Percentiles rank a stretch among this genome's conserved stretches.
Evolutionary conservation across 768 basidiomycete genomes (phyloP).

Genomic region (Rhizopogon roseolus): DNA sequence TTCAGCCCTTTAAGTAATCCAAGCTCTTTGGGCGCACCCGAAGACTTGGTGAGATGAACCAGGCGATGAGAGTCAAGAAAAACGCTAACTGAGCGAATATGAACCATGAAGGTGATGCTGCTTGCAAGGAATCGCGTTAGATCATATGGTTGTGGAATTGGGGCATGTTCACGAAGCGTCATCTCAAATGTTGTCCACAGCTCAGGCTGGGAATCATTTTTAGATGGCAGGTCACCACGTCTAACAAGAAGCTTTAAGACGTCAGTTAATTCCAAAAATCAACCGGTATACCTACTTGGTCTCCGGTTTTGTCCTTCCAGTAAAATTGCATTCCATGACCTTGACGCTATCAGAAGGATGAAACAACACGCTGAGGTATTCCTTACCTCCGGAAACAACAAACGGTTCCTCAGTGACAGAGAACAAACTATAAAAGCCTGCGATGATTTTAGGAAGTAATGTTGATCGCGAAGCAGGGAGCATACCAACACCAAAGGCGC

Average conservation of each 20-base stretch:
- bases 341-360: slow-evolving; percentile 23
- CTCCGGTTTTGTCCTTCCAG: slow-evolving; percentile 84
- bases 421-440: slow-evolving; percentile 76
- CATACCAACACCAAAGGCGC: slow-evolving; percentile 87
- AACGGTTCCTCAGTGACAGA: slow-evolving; percentile 82
- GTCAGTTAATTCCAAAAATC: neutral
- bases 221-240: slow-evolving; percentile 56
- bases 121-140: slow-evolving; percentile 87
- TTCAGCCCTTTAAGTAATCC: slow-evolving; percentile 54
- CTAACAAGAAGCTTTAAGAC: slow-evolving; percentile 68
- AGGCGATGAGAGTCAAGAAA: slow-evolving; percentile 79
- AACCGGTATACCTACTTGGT: slow-evolving; percentile 50
- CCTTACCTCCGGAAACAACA: slow-evolving; percentile 70
- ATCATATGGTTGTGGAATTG: slow-evolving; percentile 82
- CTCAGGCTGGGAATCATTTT: slow-evolving; percentile 26
- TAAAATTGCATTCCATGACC: slow-evolving; percentile 95
- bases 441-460: neutral
- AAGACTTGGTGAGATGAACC: slow-evolving; percentile 58
- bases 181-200: slow-evolving; percentile 90
- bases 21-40: slow-evolving; percentile 46
- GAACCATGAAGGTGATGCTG: slow-evolving; percentile 89
- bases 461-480: neutral
- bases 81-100: slow-evolving; percentile 71
- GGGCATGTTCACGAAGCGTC: slow-evolving; percentile 72
- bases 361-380: neutral